These are phyloP conservation scores for Backusella parvicylindrica DNA, from an alignment of 192 early-diverging fungal genomes.

Conservation along the genomic window DNA sequence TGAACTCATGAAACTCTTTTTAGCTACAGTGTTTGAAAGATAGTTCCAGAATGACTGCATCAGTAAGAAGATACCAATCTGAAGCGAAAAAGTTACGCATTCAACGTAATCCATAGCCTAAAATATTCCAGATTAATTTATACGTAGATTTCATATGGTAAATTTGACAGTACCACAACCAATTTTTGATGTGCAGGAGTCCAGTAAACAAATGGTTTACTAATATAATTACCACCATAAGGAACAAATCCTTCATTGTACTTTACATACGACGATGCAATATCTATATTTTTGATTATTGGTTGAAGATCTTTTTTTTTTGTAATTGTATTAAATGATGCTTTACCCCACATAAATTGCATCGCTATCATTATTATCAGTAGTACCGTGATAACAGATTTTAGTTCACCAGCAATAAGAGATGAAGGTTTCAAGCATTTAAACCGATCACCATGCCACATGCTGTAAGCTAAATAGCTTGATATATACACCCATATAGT, in stretches of 20 bases:
- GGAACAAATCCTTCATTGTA: constrained; percentile 24
- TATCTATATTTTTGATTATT: constrained; percentile 8
- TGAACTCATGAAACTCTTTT: constrained; percentile 28
- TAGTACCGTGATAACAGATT: constrained; percentile 30
- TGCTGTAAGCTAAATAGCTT: constrained; percentile 11
- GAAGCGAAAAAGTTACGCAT: constrained; percentile 23
- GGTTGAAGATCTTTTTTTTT: neutral
- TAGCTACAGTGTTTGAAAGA: constrained; percentile 26
- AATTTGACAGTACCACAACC: constrained; percentile 8
- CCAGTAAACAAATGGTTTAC: constrained; percentile 23
- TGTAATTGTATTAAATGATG: neutral
- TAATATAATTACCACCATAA: constrained; percentile 8
- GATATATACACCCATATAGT: constrained; percentile 14
- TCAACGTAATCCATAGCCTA: constrained; percentile 26
- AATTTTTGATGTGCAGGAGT: constrained; percentile 10
- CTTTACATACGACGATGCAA: constrained; percentile 27
- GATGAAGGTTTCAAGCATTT: constrained; percentile 15
- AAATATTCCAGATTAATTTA: neutral
- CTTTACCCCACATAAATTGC: constrained; percentile 29
- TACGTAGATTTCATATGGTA: neutral
- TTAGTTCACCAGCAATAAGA: constrained; percentile 23
- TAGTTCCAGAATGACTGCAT: constrained; percentile 40
- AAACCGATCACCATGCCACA: constrained; percentile 19
- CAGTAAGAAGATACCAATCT: constrained; percentile 26
- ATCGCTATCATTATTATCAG: constrained; percentile 24